These are phyloP conservation scores for Citrus sp. DNA, from an alignment of 345 rosid genomes.

Conservation along the genomic window DNA sequence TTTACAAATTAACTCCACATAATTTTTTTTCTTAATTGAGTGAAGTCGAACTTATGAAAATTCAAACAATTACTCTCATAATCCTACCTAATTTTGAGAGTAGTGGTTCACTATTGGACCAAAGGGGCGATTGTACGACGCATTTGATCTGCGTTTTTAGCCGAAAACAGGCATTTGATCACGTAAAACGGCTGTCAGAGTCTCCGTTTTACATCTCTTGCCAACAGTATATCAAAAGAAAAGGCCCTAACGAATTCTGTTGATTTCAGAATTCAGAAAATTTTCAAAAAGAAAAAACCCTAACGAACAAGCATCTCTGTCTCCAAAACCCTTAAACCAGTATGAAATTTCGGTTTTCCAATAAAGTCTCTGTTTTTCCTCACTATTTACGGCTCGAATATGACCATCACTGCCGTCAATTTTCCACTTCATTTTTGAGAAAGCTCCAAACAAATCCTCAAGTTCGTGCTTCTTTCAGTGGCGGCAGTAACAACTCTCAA, in stretches of 20 bases:
- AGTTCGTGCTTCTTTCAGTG: conserved; percentile 41
- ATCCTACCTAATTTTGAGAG: too few species aligned
- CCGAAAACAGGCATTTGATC: not conserved
- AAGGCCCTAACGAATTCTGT: not conserved
- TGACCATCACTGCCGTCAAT: conserved; percentile 37
- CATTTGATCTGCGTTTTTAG: not conserved
- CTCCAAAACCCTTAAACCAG: not conserved
- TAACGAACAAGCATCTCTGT: not conserved
- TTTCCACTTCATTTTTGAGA: conserved; percentile 44
- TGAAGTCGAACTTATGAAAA: too few species aligned
- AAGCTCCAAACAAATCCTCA: conserved; percentile 37
- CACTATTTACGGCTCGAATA: conserved; percentile 22
- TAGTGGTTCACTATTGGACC: too few species aligned
- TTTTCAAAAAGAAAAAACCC: not conserved
- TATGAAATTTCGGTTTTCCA: conserved; percentile 47
- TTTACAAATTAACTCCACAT: too few species aligned
- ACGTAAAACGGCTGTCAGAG: not conserved
- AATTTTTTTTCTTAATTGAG: too few species aligned
- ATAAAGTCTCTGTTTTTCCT: conserved; percentile 27
- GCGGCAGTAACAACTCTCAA: conserved; percentile 42
- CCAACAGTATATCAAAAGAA: not conserved
- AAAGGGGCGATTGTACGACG: not conserved
- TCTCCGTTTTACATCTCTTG: not conserved
- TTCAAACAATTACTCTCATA: too few species aligned
- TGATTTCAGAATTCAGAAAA: not conserved